Conservation (phyloP, 805 yeast genomes). For the Saccharomycopsis oosterbeekiorum region DNA sequence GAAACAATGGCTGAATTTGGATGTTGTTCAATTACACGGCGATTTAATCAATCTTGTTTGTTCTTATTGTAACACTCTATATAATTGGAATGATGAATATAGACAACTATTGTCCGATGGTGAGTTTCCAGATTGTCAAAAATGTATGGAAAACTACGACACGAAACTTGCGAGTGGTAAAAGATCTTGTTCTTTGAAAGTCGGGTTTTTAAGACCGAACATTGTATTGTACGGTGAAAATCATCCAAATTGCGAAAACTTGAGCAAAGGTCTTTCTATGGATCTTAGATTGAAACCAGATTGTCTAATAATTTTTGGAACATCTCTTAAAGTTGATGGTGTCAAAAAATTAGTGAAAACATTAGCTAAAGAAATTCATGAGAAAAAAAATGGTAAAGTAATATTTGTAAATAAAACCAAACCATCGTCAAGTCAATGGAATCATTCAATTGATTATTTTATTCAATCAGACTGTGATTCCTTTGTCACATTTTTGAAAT, state of each 20-base stretch:
- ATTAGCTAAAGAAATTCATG: slow-evolving; percentile 61
- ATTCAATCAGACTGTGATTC: slow-evolving; percentile 72
- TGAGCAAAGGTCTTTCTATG: slow-evolving; percentile 56
- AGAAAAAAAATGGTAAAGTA: slow-evolving; percentile 62
- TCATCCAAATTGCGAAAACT: slow-evolving; percentile 78
- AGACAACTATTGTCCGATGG: slow-evolving; percentile 46
- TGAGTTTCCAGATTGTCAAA: slow-evolving; percentile 65
- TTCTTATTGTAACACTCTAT: slow-evolving; percentile 51
- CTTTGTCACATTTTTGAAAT: slow-evolving; percentile 52
- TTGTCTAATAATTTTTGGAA: slow-evolving; percentile 79
- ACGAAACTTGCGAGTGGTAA: slow-evolving; percentile 61
- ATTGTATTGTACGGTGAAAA: slow-evolving; percentile 91
- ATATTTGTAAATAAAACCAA: slow-evolving; percentile 65
- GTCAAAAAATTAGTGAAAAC: slow-evolving; percentile 67
- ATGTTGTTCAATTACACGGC: slow-evolving; percentile 88
- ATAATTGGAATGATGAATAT: slow-evolving; percentile 51
- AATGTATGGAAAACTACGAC: slow-evolving; percentile 48
- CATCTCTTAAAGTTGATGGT: slow-evolving; percentile 86
- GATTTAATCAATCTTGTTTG: slow-evolving; percentile 71
- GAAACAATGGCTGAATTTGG: slow-evolving; percentile 47
- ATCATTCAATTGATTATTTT: slow-evolving; percentile 66
- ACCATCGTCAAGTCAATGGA: slow-evolving; percentile 56
- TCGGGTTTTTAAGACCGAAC: slow-evolving; percentile 78
- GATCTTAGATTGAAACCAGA: slow-evolving; percentile 69
- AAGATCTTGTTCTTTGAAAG: slow-evolving; percentile 39